Evolutionary conservation across 257 asterid species (phyloP), one percentile per base, ranked within the genome.

Genomic region (Buddleja alternifolia): DNA sequence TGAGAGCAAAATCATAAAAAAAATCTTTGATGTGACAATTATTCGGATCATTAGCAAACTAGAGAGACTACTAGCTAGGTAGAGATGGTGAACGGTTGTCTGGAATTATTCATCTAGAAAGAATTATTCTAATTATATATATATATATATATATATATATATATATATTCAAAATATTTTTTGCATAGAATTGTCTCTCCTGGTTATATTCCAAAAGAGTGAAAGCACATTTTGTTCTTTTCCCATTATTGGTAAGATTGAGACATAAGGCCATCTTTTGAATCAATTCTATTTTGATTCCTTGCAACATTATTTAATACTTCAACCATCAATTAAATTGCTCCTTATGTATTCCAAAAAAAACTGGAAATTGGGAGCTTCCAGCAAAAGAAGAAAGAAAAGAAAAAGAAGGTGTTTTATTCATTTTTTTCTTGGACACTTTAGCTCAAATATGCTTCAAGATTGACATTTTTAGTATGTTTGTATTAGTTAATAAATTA

Each of bases 231-330:
- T 15, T 51, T 73, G 78, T 78, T 73, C 78, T 70, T 82, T 82
- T 70, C 76, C 80, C 74, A 70, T 78, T 75, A 78, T 78, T 76
- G 56, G 84, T 29, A 73, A 70, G 50, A 66, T 70, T 70, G 48
- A 57, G 53, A 73, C 68, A 46, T 47, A 15, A 14, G 24, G 57
- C 23, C 44, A 55, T 15, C 45, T 52, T 51, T 66, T 2, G 70
- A 70, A 73, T 69, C 74, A 23, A 70, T 65, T 74, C 66, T 21
- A 23, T 6, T 55, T 71, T 63, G 56, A 61, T 65, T 65, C 61
- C 39, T 6, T 17, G 42, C 17, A 55, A 12, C 20, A 37, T 46
- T 11, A 23, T 11, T 15, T 10, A 40, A 3, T 32, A 4, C 23
- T 68, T 69, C 6, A 10, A 3, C 21, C 0, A 39, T 52, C 10